phyloP scores from a whole-genome alignment of 345 rosid species.

The Salix dunnii region DNA sequence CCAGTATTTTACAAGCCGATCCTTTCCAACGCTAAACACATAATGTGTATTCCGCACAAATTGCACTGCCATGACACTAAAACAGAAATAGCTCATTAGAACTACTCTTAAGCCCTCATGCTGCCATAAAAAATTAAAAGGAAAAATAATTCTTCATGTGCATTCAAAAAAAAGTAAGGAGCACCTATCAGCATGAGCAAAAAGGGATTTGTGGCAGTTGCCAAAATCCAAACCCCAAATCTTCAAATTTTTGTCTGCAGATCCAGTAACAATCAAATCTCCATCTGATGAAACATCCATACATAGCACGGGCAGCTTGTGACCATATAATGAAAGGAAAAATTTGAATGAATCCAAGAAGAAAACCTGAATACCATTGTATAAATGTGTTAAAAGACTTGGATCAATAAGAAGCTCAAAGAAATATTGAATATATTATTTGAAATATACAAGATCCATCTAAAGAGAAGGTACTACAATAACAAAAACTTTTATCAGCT shows the following conservation, averaged over 20 bases:
- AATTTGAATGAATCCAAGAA: conserved; percentile 88
- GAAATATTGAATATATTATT: neutral
- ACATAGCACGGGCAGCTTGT: conserved; percentile 87
- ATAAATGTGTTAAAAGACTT: neutral
- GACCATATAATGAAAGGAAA: conserved; percentile 82
- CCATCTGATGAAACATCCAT: conserved; percentile 98
- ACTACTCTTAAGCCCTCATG: neutral
- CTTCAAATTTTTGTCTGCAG: conserved; percentile 90
- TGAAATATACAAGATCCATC: too few species aligned
- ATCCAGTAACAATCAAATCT: conserved; percentile 86
- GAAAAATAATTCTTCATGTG: neutral
- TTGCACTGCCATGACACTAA: conserved; percentile 88
- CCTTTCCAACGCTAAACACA: conserved; percentile 91
- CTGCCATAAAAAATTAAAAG: neutral
- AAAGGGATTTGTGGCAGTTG: conserved; percentile 91
- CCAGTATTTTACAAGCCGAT: conserved; percentile 89
- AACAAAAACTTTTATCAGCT: neutral
- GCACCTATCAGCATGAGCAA: conserved; percentile 93
- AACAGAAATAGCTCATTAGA: conserved; percentile 38
- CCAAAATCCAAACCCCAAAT: conserved; percentile 99
- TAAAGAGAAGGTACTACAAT: neutral
- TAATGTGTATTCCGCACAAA: conserved; percentile 88
- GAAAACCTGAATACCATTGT: conserved; percentile 56
- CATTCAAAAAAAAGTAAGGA: neutral
- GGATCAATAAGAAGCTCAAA: conserved; percentile 1